These are phyloP conservation scores for Elongisporangium anandrum DNA, from an alignment of 352 stramenopile genomes.

Conservation along the genomic window DNA sequence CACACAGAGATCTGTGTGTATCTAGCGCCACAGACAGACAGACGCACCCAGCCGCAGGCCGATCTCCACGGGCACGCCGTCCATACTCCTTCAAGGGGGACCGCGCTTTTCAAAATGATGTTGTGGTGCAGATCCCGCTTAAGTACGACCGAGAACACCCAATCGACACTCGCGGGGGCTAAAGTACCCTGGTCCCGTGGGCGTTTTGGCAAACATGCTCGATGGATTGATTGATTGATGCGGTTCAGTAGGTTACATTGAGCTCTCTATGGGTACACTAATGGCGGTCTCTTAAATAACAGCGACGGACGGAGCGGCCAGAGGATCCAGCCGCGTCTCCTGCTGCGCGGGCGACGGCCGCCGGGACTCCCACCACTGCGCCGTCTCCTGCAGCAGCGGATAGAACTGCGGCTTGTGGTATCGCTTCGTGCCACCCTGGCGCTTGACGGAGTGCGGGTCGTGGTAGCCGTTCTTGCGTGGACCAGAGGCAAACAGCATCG, in stretches of 20 bases:
- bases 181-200: not conserved
- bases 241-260: not conserved
- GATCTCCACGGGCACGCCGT: slow-evolving; percentile 57
- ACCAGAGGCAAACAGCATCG: not conserved
- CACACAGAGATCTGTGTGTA: not conserved
- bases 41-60: slow-evolving; percentile 63
- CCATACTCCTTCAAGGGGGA: slow-evolving; percentile 13
- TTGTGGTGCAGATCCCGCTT: not conserved
- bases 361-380: slow-evolving; percentile 42
- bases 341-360: slow-evolving; percentile 12
- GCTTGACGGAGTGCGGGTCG: slow-evolving; percentile 8
- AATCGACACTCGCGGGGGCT: not conserved
- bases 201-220: not conserved
- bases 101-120: not conserved
- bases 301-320: not conserved
- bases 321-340: not conserved
- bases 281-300: not conserved
- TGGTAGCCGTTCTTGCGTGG: not conserved
- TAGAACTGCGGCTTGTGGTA: slow-evolving; percentile 54
- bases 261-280: not conserved
- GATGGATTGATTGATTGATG: not conserved
- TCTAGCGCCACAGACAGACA: not conserved
- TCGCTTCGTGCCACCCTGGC: slow-evolving; percentile 9
- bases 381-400: slow-evolving; percentile 52
- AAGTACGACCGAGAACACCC: not conserved